Evolutionary conservation across 208 protist species (phyloP).

Genomic region (Crithidia sp.): DNA sequence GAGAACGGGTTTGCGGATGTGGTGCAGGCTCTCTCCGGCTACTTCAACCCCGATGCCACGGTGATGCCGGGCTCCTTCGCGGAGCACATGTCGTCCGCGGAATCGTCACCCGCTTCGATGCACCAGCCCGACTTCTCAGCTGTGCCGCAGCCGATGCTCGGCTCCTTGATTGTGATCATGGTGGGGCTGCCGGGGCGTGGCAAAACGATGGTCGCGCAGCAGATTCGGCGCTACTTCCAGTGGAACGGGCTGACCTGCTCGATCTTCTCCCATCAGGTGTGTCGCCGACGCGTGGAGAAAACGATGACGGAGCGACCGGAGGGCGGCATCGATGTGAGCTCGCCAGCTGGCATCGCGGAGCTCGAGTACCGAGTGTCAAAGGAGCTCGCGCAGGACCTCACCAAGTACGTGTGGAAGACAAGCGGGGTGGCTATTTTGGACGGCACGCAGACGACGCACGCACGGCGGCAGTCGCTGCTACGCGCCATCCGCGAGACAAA

Average conservation of each 20-base stretch:
- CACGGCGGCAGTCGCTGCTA: slow-evolving; percentile 64
- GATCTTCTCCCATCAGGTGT: slow-evolving; percentile 80
- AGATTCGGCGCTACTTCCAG: slow-evolving; percentile 91
- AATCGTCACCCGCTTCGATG: slow-evolving; percentile 42
- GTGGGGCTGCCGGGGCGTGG: slow-evolving; percentile 88
- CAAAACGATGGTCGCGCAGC: slow-evolving; percentile 90
- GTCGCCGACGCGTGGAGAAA: slow-evolving; percentile 39
- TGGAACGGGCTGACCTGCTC: slow-evolving; percentile 86
- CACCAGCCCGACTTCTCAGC: slow-evolving; percentile 69
- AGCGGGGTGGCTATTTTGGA: slow-evolving; percentile 82
- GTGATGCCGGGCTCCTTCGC: slow-evolving; percentile 32
- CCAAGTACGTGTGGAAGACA: slow-evolving; percentile 57
- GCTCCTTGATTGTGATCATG: slow-evolving; percentile 91
- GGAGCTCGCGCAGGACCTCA: slow-evolving; percentile 69
- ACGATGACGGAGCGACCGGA: slow-evolving; percentile 15
- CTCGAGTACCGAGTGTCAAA: slow-evolving; percentile 47
- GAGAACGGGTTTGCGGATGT: slow-evolving; percentile 62
- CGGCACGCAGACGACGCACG: slow-evolving; percentile 70
- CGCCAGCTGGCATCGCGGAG: slow-evolving; percentile 29
- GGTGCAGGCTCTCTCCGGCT: slow-evolving; percentile 47
- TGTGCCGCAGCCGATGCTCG: slow-evolving; percentile 85
- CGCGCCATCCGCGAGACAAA: slow-evolving; percentile 66
- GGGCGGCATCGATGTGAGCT: slow-evolving; percentile 8
- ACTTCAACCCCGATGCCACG: slow-evolving; percentile 21
- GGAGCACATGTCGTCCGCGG: slow-evolving; percentile 22